Evolutionary conservation across 1,139 yeast species (phyloP).

Genomic region (Eremothecium coryli): DNA sequence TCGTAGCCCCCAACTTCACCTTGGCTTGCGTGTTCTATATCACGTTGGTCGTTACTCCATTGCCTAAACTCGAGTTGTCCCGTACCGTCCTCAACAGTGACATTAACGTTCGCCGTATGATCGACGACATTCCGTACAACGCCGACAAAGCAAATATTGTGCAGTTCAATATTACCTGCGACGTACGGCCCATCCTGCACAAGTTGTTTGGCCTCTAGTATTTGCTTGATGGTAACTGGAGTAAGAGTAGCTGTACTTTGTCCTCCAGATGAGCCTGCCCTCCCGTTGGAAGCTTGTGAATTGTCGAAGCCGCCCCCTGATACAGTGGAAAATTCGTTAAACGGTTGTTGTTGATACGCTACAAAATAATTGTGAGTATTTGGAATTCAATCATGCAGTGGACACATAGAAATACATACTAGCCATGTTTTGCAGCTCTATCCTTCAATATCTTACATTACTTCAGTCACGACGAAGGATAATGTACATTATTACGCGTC

Average conservation of each 20-base stretch:
- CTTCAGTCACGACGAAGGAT: too few species aligned
- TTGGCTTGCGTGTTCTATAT: slow-evolving; percentile 31
- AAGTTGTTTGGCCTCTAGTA: slow-evolving; percentile 54
- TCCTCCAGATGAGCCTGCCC: slow-evolving; percentile 27
- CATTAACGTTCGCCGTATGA: slow-evolving; percentile 41
- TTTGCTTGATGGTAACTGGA: slow-evolving; percentile 79
- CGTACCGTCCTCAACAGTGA: slow-evolving; percentile 78
- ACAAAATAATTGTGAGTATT: slow-evolving; percentile 6
- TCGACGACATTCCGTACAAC: slow-evolving; percentile 52
- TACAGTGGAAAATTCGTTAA: slow-evolving; percentile 26
- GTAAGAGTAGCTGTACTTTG: slow-evolving; percentile 38
- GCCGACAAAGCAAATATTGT: slow-evolving; percentile 56
- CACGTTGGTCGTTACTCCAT: slow-evolving; percentile 51
- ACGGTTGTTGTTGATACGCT: slow-evolving; percentile 26
- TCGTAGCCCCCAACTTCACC: slow-evolving; percentile 32
- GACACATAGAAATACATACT: slow-evolving; percentile 1
- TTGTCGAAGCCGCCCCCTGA: slow-evolving; percentile 24
- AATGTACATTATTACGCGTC: too few species aligned
- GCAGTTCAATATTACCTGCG: slow-evolving; percentile 54
- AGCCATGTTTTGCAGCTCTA: too few species aligned
- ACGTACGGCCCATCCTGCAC: slow-evolving; percentile 70
- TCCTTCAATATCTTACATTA: too few species aligned
- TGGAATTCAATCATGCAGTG: not conserved
- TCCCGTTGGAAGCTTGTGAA: slow-evolving; percentile 17
- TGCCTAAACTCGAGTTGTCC: slow-evolving; percentile 62